Conservation (phyloP, 371 early-diverging fungal species). For the Mortierella polycephala region DNA sequence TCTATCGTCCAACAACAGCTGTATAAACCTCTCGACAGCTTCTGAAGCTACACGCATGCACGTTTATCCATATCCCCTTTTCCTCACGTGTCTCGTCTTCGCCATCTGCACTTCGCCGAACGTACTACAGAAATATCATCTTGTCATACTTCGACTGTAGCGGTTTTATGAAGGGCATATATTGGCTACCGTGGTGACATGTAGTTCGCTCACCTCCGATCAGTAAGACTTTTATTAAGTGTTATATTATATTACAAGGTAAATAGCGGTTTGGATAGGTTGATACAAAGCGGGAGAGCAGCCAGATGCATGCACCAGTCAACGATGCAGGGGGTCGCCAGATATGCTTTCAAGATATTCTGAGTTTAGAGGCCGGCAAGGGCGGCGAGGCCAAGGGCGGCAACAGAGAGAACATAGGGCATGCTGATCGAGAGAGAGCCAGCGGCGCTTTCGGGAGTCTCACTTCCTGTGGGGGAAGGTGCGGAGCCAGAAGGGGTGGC, state of each 20-base stretch:
- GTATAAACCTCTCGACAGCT: too few species aligned
- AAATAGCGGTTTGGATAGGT: not conserved
- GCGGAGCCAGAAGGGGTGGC: not conserved
- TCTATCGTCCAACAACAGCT: too few species aligned
- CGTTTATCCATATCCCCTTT: too few species aligned
- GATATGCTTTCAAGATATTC: not conserved
- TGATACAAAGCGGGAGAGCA: not conserved
- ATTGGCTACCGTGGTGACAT: too few species aligned
- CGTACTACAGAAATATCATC: too few species aligned
- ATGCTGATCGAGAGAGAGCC: conserved; percentile 20
- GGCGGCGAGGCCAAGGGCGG: conserved; percentile 46
- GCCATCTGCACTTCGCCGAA: too few species aligned
- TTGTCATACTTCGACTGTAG: too few species aligned
- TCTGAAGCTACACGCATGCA: too few species aligned
- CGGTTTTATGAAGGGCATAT: too few species aligned
- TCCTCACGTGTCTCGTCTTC: too few species aligned
- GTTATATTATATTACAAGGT: conserved; percentile 8
- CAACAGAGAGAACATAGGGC: conserved; percentile 41
- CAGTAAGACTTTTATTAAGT: too few species aligned
- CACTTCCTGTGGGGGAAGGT: not conserved
- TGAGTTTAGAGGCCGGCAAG: conserved; percentile 33
- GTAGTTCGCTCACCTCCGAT: too few species aligned
- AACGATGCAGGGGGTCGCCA: not conserved
- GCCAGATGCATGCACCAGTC: not conserved
- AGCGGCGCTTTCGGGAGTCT: conserved; percentile 8